These are phyloP conservation scores for Leccinum griseonigrum DNA, from an alignment of 1,284 basidiomycete genomes.

Conservation along the genomic window DNA sequence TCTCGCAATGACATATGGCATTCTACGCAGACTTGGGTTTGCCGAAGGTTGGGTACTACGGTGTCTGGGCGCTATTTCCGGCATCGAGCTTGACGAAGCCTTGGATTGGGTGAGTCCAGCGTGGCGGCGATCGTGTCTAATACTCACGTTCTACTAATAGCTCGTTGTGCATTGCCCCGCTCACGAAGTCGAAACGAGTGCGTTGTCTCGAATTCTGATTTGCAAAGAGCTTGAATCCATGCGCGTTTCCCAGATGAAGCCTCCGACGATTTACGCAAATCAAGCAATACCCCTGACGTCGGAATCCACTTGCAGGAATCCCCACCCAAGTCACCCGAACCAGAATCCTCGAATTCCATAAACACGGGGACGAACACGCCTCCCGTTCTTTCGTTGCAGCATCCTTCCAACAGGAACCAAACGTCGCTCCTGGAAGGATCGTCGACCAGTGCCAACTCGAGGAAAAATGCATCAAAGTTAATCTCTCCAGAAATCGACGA, in stretches of 20 bases:
- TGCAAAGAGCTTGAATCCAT: conserved; percentile 7
- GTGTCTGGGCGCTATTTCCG: conserved; percentile 62
- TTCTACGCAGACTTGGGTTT: conserved; percentile 85
- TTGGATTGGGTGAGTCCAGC: conserved; percentile 77
- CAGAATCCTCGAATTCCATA: conserved; percentile 11
- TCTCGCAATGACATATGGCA: conserved; percentile 79
- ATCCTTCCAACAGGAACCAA: conserved; percentile 8
- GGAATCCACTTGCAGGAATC: conserved; percentile 5
- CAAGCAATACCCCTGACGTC: conserved; percentile 2
- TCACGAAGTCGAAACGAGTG: conserved; percentile 52
- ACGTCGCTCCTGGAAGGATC: conserved; percentile 19
- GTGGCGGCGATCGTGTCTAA: background rate
- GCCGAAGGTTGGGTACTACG: conserved; percentile 65
- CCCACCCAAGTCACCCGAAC: background rate
- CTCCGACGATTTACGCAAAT: conserved; percentile 6
- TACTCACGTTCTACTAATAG: conserved; percentile 39
- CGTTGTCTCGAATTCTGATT: conserved; percentile 6
- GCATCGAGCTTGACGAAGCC: conserved; percentile 86
- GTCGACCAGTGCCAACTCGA: conserved; percentile 9
- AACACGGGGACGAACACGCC: conserved; percentile 38
- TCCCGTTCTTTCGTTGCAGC: conserved; percentile 36
- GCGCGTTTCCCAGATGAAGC: conserved; percentile 9
- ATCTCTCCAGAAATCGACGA: conserved; percentile 47
- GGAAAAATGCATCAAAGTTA: conserved; percentile 25
- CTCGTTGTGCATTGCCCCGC: conserved; percentile 68